These are phyloP conservation scores for Cyberlindnera petersonii DNA, from an alignment of 805 yeast genomes.

Conservation along the genomic window DNA sequence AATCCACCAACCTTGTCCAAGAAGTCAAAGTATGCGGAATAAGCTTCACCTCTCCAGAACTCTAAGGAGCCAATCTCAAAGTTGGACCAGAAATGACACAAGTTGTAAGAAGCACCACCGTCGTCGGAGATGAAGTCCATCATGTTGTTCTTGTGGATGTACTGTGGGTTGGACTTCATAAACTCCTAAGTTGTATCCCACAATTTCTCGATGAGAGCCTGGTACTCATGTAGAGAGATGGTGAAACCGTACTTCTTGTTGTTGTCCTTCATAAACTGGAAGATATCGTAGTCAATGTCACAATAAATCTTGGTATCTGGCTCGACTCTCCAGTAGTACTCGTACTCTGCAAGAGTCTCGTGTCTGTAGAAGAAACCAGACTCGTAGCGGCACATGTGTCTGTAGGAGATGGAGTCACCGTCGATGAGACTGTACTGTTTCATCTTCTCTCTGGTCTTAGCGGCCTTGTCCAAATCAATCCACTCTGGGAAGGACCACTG, in stretches of 20 bases:
- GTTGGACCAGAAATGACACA: no score
- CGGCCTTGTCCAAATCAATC: conserved; percentile 49
- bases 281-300: conserved; percentile 62
- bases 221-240: conserved; percentile 55
- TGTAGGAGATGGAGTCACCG: conserved; percentile 38
- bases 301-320: conserved; percentile 57
- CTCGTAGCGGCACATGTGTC: conserved; percentile 53
- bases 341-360: conserved; percentile 50
- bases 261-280: conserved; percentile 49
- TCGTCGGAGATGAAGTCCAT: conserved; percentile 37
- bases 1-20: conserved; percentile 71
- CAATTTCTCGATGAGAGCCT: conserved; percentile 36
- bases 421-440: conserved; percentile 40
- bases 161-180: conserved; percentile 46
- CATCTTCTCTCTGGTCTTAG: conserved; percentile 38
- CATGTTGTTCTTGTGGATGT: conserved; percentile 55
- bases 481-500: conserved; percentile 67
- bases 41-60: conserved; percentile 54
- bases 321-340: conserved; percentile 72
- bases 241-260: conserved; percentile 61
- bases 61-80: conserved; percentile 68
- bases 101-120: conserved; percentile 71
- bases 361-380: conserved; percentile 57
- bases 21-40: conserved; percentile 51
- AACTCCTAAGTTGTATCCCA: conserved; percentile 35